phyloP scores from a whole-genome alignment of 495 filamentous ascomycete species.

The Aspergillus haitiensis region DNA sequence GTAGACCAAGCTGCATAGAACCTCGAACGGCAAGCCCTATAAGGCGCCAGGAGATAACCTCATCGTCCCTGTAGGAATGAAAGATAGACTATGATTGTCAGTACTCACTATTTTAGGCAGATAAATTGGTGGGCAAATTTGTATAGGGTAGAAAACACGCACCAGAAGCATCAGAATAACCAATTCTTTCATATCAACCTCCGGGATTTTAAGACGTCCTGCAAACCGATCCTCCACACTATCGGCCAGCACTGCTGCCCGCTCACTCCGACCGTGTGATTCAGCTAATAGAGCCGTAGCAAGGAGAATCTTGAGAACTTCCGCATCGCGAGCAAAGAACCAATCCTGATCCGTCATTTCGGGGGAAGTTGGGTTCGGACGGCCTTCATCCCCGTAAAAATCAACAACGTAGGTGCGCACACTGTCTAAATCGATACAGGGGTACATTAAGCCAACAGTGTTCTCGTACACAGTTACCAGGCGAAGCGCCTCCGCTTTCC shows the following conservation, averaged over 20 bases:
- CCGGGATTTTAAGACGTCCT: slow-evolving; percentile 59
- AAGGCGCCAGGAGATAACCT: slow-evolving; percentile 73
- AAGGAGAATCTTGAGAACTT: slow-evolving; percentile 74
- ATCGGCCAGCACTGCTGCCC: slow-evolving; percentile 67
- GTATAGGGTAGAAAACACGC: slow-evolving; percentile 27
- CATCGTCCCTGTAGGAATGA: slow-evolving; percentile 76
- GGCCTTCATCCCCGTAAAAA: slow-evolving; percentile 56
- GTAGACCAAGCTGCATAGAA: slow-evolving; percentile 75
- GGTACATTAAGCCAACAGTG: slow-evolving; percentile 81
- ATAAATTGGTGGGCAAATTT: not conserved
- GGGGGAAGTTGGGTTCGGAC: slow-evolving; percentile 56
- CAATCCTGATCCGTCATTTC: slow-evolving; percentile 48
- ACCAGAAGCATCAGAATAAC: slow-evolving; percentile 69
- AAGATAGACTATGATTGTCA: slow-evolving; percentile 64
- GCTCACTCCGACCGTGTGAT: slow-evolving; percentile 71
- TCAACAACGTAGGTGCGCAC: slow-evolving; percentile 47
- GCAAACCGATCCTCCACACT: slow-evolving; percentile 67
- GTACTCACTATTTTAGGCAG: not conserved
- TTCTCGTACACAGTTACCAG: slow-evolving; percentile 73
- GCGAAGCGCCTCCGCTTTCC: slow-evolving; percentile 63
- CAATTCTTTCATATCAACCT: slow-evolving; percentile 66
- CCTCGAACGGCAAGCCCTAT: slow-evolving; percentile 70
- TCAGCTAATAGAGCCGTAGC: slow-evolving; percentile 70
- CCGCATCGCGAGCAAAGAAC: slow-evolving; percentile 66
- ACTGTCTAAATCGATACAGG: slow-evolving; percentile 68